These are phyloP conservation scores for Lodderomyces parapsilosis DNA, from an alignment of 1,139 yeast genomes.

Conservation along the genomic window DNA sequence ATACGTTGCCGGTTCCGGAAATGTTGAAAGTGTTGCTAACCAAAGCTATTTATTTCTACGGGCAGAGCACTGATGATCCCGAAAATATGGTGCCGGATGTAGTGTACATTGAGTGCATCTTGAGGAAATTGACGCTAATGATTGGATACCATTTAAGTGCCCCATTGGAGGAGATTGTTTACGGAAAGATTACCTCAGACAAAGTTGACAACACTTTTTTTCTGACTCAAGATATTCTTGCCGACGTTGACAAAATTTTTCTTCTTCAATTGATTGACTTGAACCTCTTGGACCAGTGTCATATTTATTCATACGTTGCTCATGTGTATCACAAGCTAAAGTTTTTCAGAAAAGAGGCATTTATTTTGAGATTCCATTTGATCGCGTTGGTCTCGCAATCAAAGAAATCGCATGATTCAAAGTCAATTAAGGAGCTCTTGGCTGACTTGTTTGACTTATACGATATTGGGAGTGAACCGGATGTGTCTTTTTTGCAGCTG, in stretches of 20 bases:
- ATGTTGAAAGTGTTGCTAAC: constrained; percentile 45
- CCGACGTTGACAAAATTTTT: constrained; percentile 47
- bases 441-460: constrained; percentile 42
- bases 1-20: constrained; percentile 40
- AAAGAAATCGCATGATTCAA: constrained; percentile 3
- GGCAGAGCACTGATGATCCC: constrained; percentile 54
- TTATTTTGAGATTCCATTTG: constrained; percentile 62
- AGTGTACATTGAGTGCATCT: constrained; percentile 70
- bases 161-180: constrained; percentile 31
- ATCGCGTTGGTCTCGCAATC: constrained; percentile 49
- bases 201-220: constrained; percentile 14
- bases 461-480: constrained; percentile 35
- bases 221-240: constrained; percentile 44
- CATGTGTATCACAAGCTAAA: constrained; percentile 62
- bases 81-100: constrained; percentile 83
- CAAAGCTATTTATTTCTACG: constrained; percentile 57
- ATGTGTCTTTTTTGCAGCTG: constrained; percentile 14
- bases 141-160: constrained; percentile 45
- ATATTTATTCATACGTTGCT: constrained; percentile 67
- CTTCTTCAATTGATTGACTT: constrained; percentile 42
- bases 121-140: constrained; percentile 65
- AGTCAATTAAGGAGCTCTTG: constrained; percentile 30
- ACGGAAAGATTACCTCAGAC: background rate
- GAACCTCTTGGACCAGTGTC: constrained; percentile 52
- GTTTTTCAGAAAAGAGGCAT: constrained; percentile 64